These are phyloP conservation scores for Colletotrichum somersetense DNA, from an alignment of 2,329 filamentous ascomycete genomes.

Conservation along the genomic window DNA sequence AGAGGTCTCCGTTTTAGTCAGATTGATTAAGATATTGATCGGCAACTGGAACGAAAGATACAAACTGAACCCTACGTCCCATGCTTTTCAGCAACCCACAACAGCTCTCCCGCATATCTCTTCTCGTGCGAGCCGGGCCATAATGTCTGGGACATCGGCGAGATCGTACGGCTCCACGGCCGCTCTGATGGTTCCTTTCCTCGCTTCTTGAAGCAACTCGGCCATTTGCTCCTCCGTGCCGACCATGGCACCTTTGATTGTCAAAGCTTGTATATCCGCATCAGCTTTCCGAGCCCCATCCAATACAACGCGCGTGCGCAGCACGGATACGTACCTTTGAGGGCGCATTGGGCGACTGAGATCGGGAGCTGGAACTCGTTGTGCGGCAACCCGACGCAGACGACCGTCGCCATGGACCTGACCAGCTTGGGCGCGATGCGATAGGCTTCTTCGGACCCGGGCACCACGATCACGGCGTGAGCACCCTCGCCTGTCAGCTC, in stretches of 20 bases:
- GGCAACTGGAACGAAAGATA: not conserved
- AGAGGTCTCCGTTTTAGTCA: not conserved
- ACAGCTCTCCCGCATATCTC: not conserved
- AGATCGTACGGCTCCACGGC: not conserved
- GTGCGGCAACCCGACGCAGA: slow-evolving; percentile 46
- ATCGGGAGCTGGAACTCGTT: slow-evolving; percentile 48
- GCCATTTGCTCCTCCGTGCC: slow-evolving; percentile 14
- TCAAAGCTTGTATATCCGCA: slow-evolving; percentile 8
- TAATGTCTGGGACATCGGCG: not conserved
- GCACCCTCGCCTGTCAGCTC: slow-evolving; percentile 47
- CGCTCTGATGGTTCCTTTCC: slow-evolving; percentile 1
- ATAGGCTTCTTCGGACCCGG: slow-evolving; percentile 47
- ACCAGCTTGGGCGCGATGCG: slow-evolving; percentile 44
- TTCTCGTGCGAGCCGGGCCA: not conserved
- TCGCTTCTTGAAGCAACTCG: not conserved
- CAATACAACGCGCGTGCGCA: not conserved
- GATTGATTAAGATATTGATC: not conserved
- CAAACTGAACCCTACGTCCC: not conserved
- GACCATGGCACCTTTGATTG: slow-evolving; percentile 35
- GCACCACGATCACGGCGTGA: slow-evolving; percentile 46
- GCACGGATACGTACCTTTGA: slow-evolving; percentile 12
- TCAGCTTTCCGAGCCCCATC: not conserved
- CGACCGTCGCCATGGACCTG: slow-evolving; percentile 46
- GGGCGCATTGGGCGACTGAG: slow-evolving; percentile 23
- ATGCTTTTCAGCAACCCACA: not conserved